Conservation (phyloP, 2,329 filamentous ascomycete genomes). For the Sarocladiaceae sp. region DNA sequence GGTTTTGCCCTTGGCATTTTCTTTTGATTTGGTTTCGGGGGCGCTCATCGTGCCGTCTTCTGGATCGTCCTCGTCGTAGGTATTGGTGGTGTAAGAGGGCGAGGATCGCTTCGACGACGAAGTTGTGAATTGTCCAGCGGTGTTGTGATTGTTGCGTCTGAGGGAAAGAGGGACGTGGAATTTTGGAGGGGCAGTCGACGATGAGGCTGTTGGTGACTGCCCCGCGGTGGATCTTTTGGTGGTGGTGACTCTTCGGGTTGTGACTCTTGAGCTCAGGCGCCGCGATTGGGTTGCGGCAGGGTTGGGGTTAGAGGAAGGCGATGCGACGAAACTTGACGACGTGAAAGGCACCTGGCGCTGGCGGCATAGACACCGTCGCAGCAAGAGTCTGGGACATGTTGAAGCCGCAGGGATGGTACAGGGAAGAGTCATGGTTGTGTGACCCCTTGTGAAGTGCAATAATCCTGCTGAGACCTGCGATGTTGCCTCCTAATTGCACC, state of each 20-base stretch:
- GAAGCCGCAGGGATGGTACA: too few relatives aligned
- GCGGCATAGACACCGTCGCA: background rate
- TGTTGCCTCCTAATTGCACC: too few relatives aligned
- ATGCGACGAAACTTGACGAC: background rate
- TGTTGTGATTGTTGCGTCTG: background rate
- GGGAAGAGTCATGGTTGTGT: too few relatives aligned
- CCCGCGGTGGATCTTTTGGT: slow-evolving; percentile 7
- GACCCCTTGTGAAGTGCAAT: too few relatives aligned
- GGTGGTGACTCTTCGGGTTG: background rate
- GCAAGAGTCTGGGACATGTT: too few relatives aligned
- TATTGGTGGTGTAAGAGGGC: background rate
- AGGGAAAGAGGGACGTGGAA: slow-evolving; percentile 2
- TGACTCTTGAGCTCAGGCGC: background rate
- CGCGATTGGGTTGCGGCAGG: background rate
- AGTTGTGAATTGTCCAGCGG: background rate
- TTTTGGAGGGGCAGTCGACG: slow-evolving; percentile 8
- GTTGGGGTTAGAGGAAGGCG: background rate
- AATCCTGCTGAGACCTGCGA: too few relatives aligned
- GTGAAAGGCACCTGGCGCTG: background rate
- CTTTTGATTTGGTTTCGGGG: slow-evolving; percentile 3
- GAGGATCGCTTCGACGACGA: background rate
- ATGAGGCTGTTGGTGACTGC: slow-evolving; percentile 4
- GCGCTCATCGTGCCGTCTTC: background rate
- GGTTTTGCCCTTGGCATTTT: slow-evolving; percentile 43
- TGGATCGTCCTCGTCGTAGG: background rate